Conservation (phyloP, 2,329 filamentous ascomycete species). For the Penicillium sclerotiorum region DNA sequence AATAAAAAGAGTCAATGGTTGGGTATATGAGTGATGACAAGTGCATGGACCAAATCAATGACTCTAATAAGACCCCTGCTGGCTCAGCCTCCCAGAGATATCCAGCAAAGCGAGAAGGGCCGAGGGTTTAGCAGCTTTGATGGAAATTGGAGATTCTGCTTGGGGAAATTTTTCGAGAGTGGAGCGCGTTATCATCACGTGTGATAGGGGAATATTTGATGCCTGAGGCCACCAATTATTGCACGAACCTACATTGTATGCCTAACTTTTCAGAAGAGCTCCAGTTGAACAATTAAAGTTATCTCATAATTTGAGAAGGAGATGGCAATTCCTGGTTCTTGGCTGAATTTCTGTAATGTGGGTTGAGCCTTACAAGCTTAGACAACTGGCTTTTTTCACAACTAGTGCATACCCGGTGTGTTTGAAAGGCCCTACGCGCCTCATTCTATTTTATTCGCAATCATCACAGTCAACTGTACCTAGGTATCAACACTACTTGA, state of each 20-base stretch:
- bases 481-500: too few relatives aligned
- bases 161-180: slow-evolving; percentile 47
- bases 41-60: background rate
- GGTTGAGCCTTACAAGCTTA: too few relatives aligned
- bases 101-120: slow-evolving; percentile 20
- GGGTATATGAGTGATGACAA: background rate
- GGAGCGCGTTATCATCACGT: slow-evolving; percentile 45
- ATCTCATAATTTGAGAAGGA: too few relatives aligned
- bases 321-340: too few relatives aligned
- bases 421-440: too few relatives aligned
- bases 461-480: too few relatives aligned
- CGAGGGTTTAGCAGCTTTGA: slow-evolving; percentile 27
- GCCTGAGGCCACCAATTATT: slow-evolving; percentile 24
- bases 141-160: slow-evolving; percentile 25
- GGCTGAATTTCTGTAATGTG: too few relatives aligned
- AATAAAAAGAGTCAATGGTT: background rate
- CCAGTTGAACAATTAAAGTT: too few relatives aligned
- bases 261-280: too few relatives aligned
- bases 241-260: slow-evolving; percentile 9
- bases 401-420: too few relatives aligned
- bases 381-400: too few relatives aligned
- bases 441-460: too few relatives aligned
- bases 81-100: slow-evolving; percentile 19
- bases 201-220: slow-evolving; percentile 24
- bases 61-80: slow-evolving; percentile 11